Percentiles rank a stretch among this genome's conserved stretches.
Conservation (phyloP, 768 basidiomycete species). For the Jaapia argillacea region DNA sequence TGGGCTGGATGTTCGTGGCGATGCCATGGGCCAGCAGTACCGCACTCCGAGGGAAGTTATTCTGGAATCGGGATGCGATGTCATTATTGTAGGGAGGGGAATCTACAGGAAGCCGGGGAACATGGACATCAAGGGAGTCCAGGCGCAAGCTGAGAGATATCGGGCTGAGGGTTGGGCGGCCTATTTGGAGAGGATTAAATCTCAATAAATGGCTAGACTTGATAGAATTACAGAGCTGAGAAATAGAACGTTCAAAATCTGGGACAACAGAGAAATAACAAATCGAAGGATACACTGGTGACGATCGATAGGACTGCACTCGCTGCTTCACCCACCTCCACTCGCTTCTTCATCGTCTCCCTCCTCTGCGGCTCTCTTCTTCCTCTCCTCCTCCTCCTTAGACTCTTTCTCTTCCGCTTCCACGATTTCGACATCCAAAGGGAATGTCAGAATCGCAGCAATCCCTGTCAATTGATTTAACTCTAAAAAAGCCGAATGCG, state of each 20-base stretch:
- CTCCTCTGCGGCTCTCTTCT: slow-evolving; percentile 9
- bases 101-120: slow-evolving; percentile 64
- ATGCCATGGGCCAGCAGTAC: slow-evolving; percentile 92
- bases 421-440: slow-evolving; percentile 90
- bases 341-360: slow-evolving; percentile 1
- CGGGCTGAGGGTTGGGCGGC: slow-evolving; percentile 84
- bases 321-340: no score
- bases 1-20: slow-evolving; percentile 68
- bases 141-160: slow-evolving; percentile 76
- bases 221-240: no score
- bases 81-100: slow-evolving; percentile 96
- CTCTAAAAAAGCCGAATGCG: slow-evolving; percentile 41
- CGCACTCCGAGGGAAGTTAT: slow-evolving; percentile 82
- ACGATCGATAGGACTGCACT: no score
- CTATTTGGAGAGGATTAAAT: slow-evolving; percentile 43
- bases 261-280: no score
- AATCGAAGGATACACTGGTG: no score
- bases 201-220: neutral
- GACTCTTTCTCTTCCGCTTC: slow-evolving; percentile 86
- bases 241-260: no score
- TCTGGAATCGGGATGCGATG: slow-evolving; percentile 74
- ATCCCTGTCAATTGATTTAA: slow-evolving; percentile 94
- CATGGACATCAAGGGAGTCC: slow-evolving; percentile 36
- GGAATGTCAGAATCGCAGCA: slow-evolving; percentile 93
- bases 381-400: slow-evolving; percentile 30